Conservation (phyloP, 163 green algal species). For the Scenedesmus sp. region DNA sequence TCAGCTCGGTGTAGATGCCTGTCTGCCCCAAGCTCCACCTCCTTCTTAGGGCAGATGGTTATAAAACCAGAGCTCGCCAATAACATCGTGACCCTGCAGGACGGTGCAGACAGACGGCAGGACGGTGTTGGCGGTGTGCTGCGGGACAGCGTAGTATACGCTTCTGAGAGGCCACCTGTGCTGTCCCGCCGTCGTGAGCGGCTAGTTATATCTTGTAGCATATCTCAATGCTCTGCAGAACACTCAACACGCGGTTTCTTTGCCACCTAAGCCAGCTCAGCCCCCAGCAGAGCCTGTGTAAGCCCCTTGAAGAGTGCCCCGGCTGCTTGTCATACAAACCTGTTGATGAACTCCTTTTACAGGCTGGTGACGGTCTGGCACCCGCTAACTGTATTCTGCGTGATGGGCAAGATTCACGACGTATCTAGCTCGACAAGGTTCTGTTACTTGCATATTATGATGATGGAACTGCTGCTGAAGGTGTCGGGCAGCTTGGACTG, state of each 20-base stretch:
- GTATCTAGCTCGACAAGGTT: neutral
- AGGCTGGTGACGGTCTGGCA: neutral
- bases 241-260: neutral
- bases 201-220: neutral
- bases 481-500: neutral
- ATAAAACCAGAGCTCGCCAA: constrained; percentile 24
- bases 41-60: constrained; percentile 52
- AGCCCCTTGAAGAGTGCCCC: neutral
- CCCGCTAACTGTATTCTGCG: neutral
- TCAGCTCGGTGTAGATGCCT: constrained; percentile 43
- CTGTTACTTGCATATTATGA: neutral
- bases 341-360: neutral
- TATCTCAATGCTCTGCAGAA: neutral
- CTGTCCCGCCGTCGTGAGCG: neutral
- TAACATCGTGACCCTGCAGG: constrained; percentile 30
- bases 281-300: neutral
- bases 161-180: neutral
- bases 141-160: neutral
- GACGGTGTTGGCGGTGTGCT: neutral
- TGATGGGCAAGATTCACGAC: neutral
- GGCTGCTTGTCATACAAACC: neutral
- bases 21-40: constrained; percentile 48
- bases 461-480: neutral
- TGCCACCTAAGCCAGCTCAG: constrained; percentile 2
- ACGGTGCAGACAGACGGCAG: neutral